Base-by-base conservation (phyloP, 2,329 filamentous ascomycete genomes). In the Nemania sp. region DNA sequence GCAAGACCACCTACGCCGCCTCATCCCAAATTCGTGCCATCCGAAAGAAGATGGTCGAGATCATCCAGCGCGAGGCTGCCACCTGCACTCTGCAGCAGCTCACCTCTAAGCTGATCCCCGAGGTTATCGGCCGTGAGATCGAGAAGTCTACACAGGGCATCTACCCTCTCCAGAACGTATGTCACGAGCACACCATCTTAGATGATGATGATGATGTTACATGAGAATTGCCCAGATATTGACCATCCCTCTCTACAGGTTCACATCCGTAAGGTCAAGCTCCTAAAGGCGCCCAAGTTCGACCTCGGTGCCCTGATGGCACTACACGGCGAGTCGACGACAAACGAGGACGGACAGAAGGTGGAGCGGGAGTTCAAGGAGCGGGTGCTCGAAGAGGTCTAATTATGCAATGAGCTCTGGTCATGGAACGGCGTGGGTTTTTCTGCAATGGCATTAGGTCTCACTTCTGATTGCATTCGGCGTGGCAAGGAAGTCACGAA, bases 221-320 rank as follows among this genome's bases (percentile, higher is more conserved):
- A 10, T 41, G n/a, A 8, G 18, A n/a, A n/a, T 43, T 51, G n/a
- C 52, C 52, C 65, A 55, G 70, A 73, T 71, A 74, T 79, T 85
- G 75, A 85, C 74, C 67, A 65, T 13, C 71, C n/a, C n/a, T n/a
- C n/a, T 24, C 59, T 45, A 72, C 10, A 98, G 94, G 94, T 98
- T 80, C 96, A 99, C 89, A 97, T 99, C 86, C 94, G 96, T 86
- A 99, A 99, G 91, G 95, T 99, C 81, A 99, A 99, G 92, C 93
- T 99, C 78, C 89, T 99, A 78, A 99, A 99, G 92, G 85, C 91
- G 76, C 96, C 96, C 82, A 99, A 99, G 90, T 98, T 99, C 88
- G 96, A 99, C 82, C 92, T 99, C 75, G 96, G 96, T 85, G 92
- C 93, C 78, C 90, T 99, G 77, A 92, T 99, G 84, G 92, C 92